Evolutionary conservation across 805 yeast species (phyloP).

Genomic region (Hagleromyces aurorensis): DNA sequence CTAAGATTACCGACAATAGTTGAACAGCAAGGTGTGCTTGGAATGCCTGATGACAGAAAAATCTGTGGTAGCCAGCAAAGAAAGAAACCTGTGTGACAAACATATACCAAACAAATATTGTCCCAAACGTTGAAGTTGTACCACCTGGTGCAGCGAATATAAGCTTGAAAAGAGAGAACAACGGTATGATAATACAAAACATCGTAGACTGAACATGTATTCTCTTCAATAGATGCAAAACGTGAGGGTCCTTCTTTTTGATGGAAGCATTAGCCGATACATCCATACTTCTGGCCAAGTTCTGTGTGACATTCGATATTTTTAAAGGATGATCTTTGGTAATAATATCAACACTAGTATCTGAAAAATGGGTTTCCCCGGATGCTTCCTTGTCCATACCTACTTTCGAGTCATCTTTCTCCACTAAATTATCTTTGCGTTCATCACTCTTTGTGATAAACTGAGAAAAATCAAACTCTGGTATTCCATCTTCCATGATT

Average conservation of each 20-base stretch:
- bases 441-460: slow-evolving; percentile 6
- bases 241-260: slow-evolving; percentile 19
- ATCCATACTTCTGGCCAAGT: too few relatives aligned
- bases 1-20: slow-evolving; percentile 16
- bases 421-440: slow-evolving; percentile 4
- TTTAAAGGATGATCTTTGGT: too few relatives aligned
- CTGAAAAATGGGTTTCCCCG: background rate
- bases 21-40: slow-evolving; percentile 17
- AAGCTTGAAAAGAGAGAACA: slow-evolving; percentile 19
- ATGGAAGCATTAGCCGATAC: background rate
- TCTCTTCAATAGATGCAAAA: slow-evolving; percentile 22
- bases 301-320: background rate
- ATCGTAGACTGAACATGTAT: slow-evolving; percentile 18
- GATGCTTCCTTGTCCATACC: slow-evolving; percentile 5
- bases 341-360: background rate
- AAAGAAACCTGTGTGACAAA: slow-evolving; percentile 15
- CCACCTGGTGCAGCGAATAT: slow-evolving; percentile 14
- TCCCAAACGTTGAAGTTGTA: slow-evolving; percentile 6
- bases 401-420: slow-evolving; percentile 7
- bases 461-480: slow-evolving; percentile 19
- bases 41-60: slow-evolving; percentile 21
- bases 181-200: slow-evolving; percentile 18
- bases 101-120: slow-evolving; percentile 13
- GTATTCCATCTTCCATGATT: slow-evolving; percentile 15
- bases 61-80: slow-evolving; percentile 24